Percentiles rank a stretch among this genome's conserved stretches.
Conservation (phyloP, 306 rosid genomes). For the Cicer chorassanicum region DNA sequence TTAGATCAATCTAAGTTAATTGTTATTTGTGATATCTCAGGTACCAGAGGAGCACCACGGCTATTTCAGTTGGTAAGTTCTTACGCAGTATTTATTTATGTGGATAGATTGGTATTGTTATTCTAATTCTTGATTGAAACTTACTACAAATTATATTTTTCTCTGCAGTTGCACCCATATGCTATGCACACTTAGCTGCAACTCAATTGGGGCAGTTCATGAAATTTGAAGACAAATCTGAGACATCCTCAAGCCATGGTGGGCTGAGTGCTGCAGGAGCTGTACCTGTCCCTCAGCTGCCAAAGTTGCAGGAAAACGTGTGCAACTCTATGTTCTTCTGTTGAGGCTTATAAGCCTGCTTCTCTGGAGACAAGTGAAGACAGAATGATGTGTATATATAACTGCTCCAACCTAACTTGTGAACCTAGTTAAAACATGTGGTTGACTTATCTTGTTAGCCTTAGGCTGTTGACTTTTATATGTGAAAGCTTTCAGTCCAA, state of each 20-base stretch:
- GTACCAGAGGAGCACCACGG: slow-evolving; percentile 96
- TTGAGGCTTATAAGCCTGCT: slow-evolving; percentile 45
- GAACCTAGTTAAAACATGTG: not conserved
- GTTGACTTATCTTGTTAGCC: slow-evolving; percentile 20
- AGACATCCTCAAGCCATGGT: slow-evolving; percentile 88
- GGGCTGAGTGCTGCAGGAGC: slow-evolving; percentile 67
- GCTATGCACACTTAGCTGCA: slow-evolving; percentile 95
- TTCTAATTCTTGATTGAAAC: slow-evolving; percentile 10
- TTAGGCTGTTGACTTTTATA: not conserved
- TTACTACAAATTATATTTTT: not conserved
- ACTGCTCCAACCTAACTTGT: not conserved
- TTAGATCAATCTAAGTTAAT: not conserved
- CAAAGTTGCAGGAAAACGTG: slow-evolving; percentile 70
- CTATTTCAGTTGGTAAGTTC: slow-evolving; percentile 84
- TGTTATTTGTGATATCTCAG: slow-evolving; percentile 50
- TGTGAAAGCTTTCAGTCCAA: not conserved
- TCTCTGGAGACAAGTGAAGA: not conserved
- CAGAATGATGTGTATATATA: slow-evolving; percentile 45
- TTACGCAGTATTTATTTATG: not conserved
- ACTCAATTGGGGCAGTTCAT: slow-evolving; percentile 76
- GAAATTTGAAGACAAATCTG: slow-evolving; percentile 82
- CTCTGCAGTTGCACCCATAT: slow-evolving; percentile 80
- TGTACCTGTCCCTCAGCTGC: slow-evolving; percentile 81
- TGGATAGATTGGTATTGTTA: not conserved
- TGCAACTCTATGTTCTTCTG: slow-evolving; percentile 86